Conservation (phyloP, 2,329 filamentous ascomycete genomes). For the Aureobasidium sp. region DNA sequence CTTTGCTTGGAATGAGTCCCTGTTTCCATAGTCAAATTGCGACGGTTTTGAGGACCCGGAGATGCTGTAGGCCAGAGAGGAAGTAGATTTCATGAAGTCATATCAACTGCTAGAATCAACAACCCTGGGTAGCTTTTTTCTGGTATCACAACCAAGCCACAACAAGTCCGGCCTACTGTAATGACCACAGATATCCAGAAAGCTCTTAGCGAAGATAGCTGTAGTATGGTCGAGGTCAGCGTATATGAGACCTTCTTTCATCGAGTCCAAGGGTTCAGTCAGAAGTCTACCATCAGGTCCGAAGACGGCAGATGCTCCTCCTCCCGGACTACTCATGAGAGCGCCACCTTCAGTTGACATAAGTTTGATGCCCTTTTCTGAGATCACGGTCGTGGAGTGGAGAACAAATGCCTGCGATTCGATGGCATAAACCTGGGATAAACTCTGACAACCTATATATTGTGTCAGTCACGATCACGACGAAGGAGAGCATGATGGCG, state of each 20-base stretch:
- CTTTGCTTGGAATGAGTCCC: too few relatives aligned
- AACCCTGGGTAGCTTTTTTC: conserved; percentile 20
- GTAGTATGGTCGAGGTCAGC: conserved; percentile 44
- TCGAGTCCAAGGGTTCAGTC: conserved; percentile 30
- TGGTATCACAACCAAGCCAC: conserved; percentile 39
- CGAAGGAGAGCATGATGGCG: neutral
- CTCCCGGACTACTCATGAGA: conserved; percentile 34
- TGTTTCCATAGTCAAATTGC: too few relatives aligned
- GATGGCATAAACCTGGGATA: conserved; percentile 49
- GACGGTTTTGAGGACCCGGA: too few relatives aligned
- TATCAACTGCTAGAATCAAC: neutral
- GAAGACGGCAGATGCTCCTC: conserved; percentile 44
- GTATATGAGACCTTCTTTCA: conserved; percentile 42
- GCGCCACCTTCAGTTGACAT: conserved; percentile 36
- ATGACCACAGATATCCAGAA: conserved; percentile 42
- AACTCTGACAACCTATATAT: conserved; percentile 30
- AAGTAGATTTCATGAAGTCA: too few relatives aligned
- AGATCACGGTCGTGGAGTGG: conserved; percentile 43
- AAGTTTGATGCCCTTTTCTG: conserved; percentile 34
- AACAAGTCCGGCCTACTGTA: conserved; percentile 45
- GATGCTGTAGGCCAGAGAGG: too few relatives aligned
- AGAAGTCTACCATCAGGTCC: conserved; percentile 45
- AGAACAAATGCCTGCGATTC: conserved; percentile 50
- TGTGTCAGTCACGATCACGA: neutral
- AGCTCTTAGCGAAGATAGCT: conserved; percentile 34